Evolutionary conservation across 192 early-diverging fungal genomes (phyloP), one percentile per base, ranked within the genome.

Genomic region (Entomortierella beljakovae): DNA sequence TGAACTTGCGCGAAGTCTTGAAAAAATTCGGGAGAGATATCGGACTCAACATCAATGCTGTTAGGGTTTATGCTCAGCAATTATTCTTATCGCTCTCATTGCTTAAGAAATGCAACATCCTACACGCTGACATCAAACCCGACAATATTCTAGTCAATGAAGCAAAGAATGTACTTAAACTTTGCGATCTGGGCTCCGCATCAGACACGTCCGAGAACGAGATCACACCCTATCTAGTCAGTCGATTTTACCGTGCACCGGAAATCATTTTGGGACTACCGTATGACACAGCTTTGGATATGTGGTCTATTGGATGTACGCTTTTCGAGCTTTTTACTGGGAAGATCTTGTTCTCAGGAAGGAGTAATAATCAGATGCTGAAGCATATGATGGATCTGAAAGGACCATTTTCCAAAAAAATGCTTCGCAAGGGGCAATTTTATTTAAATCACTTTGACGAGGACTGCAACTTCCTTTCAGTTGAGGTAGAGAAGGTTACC

Each of bases 61-160:
- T 99, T 22, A 90, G 93, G 18, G 83, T 93, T 16, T 99, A 98
- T 80, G 94, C 94, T 10, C 92, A 93, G 42, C 98, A 99, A 51
- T 84, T 99, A 56, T 92, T 99, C 56, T 74, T 94, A 55, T 85
- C 95, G 7, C 85, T 98, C 52, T 92, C 94, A 35, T 81, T 96
- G 13, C 83, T 99, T 23, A 90, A 90, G 61, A 92, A 92, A 71
- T 91, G 91, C 80, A 89, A 90, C 26, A 85, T 99, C 18, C 68
- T 98, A 10, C 98, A 99, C 70, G 95, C 96, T 49, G 98, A 99
- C 77, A 95, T 99, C 82, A 99, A 99, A 76, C 98, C 98, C 1
- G 98, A 99, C 71, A 99, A 99, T 81, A 94, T 98, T 70, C 85
- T 99, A 60, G 97, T 96, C 3, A 91, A 90, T 11, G 94, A 94